A percentile compares a stretch with the other conserved stretches of the same genome.
These are phyloP conservation scores for Bipolaris bicolor DNA, from an alignment of 2,329 filamentous ascomycete species.

Conservation along the genomic window DNA sequence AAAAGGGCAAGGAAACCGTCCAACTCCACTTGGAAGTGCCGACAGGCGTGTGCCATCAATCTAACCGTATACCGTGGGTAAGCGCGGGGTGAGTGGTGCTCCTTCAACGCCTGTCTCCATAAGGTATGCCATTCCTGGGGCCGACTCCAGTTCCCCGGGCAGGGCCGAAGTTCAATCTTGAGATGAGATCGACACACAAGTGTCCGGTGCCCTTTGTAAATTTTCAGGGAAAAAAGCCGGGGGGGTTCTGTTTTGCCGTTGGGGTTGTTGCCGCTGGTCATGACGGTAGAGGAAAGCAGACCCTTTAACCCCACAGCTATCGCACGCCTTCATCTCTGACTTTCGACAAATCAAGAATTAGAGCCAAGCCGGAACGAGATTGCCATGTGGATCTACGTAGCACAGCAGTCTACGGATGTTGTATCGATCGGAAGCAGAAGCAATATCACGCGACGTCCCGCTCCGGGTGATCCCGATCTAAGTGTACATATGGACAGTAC, in stretches of 20 bases:
- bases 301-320: slow-evolving; percentile 8
- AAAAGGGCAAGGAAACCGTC: slow-evolving; percentile 8
- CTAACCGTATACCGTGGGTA: slow-evolving; percentile 5
- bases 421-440: neutral
- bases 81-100: slow-evolving; percentile 7
- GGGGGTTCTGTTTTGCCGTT: neutral
- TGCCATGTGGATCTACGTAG: slow-evolving; percentile 1
- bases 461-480: neutral
- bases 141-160: neutral
- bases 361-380: slow-evolving; percentile 1
- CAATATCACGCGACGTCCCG: slow-evolving; percentile 4
- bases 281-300: neutral
- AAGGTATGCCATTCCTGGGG: slow-evolving; percentile 6
- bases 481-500: no score
- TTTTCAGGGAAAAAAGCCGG: neutral
- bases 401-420: neutral
- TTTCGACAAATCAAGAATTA: neutral
- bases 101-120: slow-evolving; percentile 3
- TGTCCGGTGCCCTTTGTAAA: neutral
- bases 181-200: neutral
- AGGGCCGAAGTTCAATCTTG: neutral
- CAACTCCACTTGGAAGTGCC: slow-evolving; percentile 2
- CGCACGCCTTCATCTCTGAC: neutral
- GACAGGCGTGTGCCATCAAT: neutral
- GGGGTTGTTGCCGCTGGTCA: neutral